phyloP scores from a whole-genome alignment of 2,329 filamentous ascomycete species.

The Dactylellina drechsleri region DNA sequence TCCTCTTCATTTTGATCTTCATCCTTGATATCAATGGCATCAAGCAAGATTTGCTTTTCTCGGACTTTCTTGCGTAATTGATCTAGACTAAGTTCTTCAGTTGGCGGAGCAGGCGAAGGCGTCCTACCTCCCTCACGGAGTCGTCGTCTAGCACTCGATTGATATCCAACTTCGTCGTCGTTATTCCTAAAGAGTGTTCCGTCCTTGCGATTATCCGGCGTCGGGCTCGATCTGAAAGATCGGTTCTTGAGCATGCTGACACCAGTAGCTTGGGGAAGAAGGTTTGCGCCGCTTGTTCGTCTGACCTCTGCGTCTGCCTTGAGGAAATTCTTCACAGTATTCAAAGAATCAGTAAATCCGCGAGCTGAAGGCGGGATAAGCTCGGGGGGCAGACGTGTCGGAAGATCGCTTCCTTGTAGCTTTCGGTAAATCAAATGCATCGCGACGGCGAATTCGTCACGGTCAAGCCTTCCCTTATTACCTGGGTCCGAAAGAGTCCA shows the following conservation, averaged over 20 bases:
- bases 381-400: conserved; percentile 86
- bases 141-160: conserved; percentile 89
- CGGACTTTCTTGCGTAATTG: conserved; percentile 91
- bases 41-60: conserved; percentile 91
- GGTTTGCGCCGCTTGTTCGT: conserved; percentile 86
- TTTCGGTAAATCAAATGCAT: conserved; percentile 99
- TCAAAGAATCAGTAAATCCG: conserved; percentile 91
- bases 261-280: conserved; percentile 95
- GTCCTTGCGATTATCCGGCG: conserved; percentile 76
- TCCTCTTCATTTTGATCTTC: conserved; percentile 91
- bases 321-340: conserved; percentile 88
- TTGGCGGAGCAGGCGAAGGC: conserved; percentile 81
- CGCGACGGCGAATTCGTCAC: conserved; percentile 96
- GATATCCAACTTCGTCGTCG: conserved; percentile 89
- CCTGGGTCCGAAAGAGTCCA: conserved; percentile 95
- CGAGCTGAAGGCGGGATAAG: conserved; percentile 93
- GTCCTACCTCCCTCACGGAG: conserved; percentile 75
- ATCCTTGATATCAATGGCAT: conserved; percentile 96
- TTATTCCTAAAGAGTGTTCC: conserved; percentile 97
- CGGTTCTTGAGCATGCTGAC: conserved; percentile 97
- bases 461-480: conserved; percentile 91
- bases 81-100: conserved; percentile 84
- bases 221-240: conserved; percentile 76
- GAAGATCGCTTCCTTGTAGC: conserved; percentile 92
- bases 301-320: conserved; percentile 88